Conservation (phyloP, 2,329 filamentous ascomycete species). For the Nemania sp. region DNA sequence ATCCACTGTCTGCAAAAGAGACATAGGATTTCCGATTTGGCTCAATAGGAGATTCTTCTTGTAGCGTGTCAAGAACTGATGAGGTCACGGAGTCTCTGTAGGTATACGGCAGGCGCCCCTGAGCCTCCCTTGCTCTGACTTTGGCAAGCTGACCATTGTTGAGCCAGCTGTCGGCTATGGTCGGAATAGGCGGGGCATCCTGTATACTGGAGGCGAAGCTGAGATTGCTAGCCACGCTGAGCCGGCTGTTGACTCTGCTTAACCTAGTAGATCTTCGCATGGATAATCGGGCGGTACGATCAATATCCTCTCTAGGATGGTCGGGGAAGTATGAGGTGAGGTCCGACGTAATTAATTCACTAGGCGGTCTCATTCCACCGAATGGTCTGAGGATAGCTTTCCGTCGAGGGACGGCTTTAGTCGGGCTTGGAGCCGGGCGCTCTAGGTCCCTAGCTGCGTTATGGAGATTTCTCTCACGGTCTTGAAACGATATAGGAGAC, state of each 20-base stretch:
- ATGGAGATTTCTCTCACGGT: conserved; percentile 70
- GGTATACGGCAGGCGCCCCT: conserved; percentile 56
- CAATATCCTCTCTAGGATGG: conserved; percentile 91
- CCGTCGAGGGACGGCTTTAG: conserved; percentile 48
- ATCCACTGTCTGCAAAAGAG: conserved; percentile 77
- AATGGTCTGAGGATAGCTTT: conserved; percentile 74
- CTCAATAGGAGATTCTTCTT: conserved; percentile 86
- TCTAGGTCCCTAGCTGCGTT: conserved; percentile 63
- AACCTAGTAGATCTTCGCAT: conserved; percentile 87
- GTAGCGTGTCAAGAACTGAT: conserved; percentile 84
- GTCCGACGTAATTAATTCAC: conserved; percentile 96
- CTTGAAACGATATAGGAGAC: conserved; percentile 75
- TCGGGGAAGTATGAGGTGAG: conserved; percentile 97
- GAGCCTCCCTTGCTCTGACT: conserved; percentile 50
- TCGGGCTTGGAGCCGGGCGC: conserved; percentile 55
- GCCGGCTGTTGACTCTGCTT: conserved; percentile 88
- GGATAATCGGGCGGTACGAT: conserved; percentile 91
- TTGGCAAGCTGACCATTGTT: conserved; percentile 61
- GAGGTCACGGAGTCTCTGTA: conserved; percentile 90
- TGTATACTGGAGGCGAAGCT: conserved; percentile 91
- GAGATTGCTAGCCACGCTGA: conserved; percentile 91
- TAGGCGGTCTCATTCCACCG: conserved; percentile 89
- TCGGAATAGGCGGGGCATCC: conserved; percentile 93
- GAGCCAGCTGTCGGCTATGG: conserved; percentile 93
- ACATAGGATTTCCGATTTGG: conserved; percentile 95